These are phyloP conservation scores for Agrostemma githago DNA, from an alignment of 148 eudicot species.

Conservation along the genomic window DNA sequence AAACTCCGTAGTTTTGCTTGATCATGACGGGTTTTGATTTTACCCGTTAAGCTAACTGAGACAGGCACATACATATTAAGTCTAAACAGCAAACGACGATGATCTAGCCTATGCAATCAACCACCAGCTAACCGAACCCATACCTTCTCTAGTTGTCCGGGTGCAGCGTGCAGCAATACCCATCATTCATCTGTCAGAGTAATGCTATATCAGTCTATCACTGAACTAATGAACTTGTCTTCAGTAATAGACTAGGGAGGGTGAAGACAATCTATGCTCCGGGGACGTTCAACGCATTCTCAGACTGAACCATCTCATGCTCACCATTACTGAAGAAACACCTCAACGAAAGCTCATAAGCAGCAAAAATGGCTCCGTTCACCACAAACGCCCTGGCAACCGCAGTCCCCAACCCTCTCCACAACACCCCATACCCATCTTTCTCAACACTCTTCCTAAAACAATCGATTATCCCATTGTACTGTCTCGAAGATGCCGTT, in stretches of 20 bases:
- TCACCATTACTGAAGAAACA: slow-evolving; percentile 34
- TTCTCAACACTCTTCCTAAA: slow-evolving; percentile 50
- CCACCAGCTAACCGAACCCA: background rate
- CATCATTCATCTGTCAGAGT: slow-evolving; percentile 12
- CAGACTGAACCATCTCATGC: slow-evolving; percentile 36
- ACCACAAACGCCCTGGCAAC: slow-evolving; percentile 80
- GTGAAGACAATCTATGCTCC: slow-evolving; percentile 5
- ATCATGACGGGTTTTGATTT: background rate
- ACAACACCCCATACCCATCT: slow-evolving; percentile 64
- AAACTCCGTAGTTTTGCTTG: background rate
- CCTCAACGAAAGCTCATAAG: slow-evolving; percentile 81
- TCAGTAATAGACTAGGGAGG: background rate
- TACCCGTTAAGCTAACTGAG: background rate
- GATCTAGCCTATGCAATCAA: background rate
- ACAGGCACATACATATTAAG: background rate
- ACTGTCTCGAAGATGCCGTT: slow-evolving; percentile 33
- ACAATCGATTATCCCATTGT: slow-evolving; percentile 67
- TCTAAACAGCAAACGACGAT: background rate
- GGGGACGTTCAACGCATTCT: slow-evolving; percentile 30
- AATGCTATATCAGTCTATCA: background rate
- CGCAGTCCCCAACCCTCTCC: slow-evolving; percentile 79
- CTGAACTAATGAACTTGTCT: background rate
- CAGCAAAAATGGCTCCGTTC: slow-evolving; percentile 78
- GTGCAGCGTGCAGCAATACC: background rate
- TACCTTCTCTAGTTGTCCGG: background rate